Conservation (phyloP, 805 yeast species). For the Tetrapisispora pingtungensis region DNA sequence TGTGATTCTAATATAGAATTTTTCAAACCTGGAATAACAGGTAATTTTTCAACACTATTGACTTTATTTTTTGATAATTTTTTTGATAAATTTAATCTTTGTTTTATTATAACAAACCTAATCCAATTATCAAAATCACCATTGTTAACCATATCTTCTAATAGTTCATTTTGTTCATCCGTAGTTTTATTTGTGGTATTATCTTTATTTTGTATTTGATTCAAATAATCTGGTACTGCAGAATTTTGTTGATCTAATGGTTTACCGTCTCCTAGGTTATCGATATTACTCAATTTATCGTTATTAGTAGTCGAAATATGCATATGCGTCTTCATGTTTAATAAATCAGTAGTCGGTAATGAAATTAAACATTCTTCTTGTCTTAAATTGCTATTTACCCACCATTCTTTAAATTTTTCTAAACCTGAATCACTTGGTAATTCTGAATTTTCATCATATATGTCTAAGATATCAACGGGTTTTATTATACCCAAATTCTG, state of each 20-base stretch:
- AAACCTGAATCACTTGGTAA: constrained; percentile 39
- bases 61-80: constrained; percentile 16
- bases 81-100: constrained; percentile 18
- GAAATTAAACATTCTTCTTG: constrained; percentile 34
- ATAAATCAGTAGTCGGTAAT: constrained; percentile 25
- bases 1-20: constrained; percentile 12
- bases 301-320: too few relatives aligned
- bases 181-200: constrained; percentile 1
- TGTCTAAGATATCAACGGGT: constrained; percentile 47
- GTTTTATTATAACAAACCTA: constrained; percentile 23
- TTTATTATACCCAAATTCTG: constrained; percentile 50
- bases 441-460: constrained; percentile 38
- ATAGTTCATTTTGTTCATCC: constrained; percentile 15
- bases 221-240: constrained; percentile 25
- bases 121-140: constrained; percentile 33
- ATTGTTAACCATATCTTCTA: constrained; percentile 24
- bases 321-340: neutral
- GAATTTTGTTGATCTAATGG: neutral
- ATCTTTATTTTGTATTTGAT: constrained; percentile 16
- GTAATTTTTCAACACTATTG: constrained; percentile 12
- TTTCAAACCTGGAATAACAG: constrained; percentile 20
- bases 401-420: constrained; percentile 47
- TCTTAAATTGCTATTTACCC: constrained; percentile 34
- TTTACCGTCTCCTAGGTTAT: neutral
- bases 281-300: neutral